Evolutionary conservation across 257 asterid species (phyloP).

Genomic region (Anisodus tanguticus): DNA sequence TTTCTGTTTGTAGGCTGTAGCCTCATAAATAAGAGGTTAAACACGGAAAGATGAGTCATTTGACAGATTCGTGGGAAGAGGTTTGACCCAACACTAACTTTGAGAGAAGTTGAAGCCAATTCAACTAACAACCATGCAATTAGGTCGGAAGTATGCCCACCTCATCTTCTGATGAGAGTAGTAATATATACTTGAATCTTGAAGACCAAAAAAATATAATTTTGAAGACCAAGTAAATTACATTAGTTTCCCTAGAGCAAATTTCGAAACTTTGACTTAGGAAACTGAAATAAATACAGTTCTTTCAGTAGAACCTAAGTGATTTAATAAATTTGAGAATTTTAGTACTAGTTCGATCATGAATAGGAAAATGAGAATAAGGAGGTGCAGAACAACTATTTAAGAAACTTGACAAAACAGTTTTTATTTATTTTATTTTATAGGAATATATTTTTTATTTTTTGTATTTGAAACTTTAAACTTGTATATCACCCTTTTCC

Average conservation of each 20-base stretch:
- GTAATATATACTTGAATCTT: conserved; percentile 29
- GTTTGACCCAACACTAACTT: conserved; percentile 19
- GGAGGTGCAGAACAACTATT: not conserved
- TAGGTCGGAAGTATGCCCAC: conserved; percentile 29
- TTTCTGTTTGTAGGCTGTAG: too few relatives aligned
- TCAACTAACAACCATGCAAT: conserved; percentile 33
- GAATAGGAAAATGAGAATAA: conserved; percentile 5
- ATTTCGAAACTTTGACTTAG: not conserved
- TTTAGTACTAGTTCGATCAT: too few relatives aligned
- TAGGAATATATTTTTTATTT: not conserved
- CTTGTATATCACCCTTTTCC: not conserved
- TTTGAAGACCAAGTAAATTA: conserved; percentile 28
- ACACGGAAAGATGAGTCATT: not conserved
- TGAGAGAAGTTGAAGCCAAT: conserved; percentile 22
- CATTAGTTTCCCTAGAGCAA: not conserved
- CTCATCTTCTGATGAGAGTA: conserved; percentile 15
- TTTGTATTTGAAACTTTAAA: not conserved
- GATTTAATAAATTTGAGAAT: conserved; percentile 5
- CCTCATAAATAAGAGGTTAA: not conserved
- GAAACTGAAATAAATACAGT: not conserved
- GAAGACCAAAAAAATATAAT: conserved; percentile 25
- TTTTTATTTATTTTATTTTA: not conserved
- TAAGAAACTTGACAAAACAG: not conserved
- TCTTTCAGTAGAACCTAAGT: not conserved
- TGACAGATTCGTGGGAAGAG: not conserved